Evolutionary conservation across 495 filamentous ascomycete genomes (phyloP), one percentile per base, ranked within the genome.

Genomic region (Hyaloscypha finlandica): DNA sequence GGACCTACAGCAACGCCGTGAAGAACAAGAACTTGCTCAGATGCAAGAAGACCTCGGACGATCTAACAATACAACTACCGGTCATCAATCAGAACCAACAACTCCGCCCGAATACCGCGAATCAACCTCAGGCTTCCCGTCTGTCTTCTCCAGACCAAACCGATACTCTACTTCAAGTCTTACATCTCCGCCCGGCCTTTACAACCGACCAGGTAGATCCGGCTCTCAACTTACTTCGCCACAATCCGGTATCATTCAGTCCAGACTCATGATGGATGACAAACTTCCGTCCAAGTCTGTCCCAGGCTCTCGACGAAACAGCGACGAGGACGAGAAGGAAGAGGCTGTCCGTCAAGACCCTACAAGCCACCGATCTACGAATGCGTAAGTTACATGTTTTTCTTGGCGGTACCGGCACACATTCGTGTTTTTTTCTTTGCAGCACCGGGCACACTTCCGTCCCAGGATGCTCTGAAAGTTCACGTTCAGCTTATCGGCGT

Each of bases 41-140:
- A 89, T 97, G 76, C 88, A 90, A 65, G 88, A 91, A 70, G 90
- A 93, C 62, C 79, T 97, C 68, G 79, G 87, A 70, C 77, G 85
- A 76, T 79, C 85, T 78, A 79, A 82, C 53, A 73, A 83, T 35
- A 70, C 64, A 56, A 70, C 37, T 56, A 78, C 84, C 66, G 91
- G 91, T 42, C 89, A 92, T 64, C 88, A 92, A 76, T 94, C 93
- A 61, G 94, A 98, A 78, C 94, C 94, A 9, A 97, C 95, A 14
- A 99, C 96, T 20, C 95, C 95, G n/a, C 95, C 95, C 22, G 95
- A 98, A 75, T 92, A 93, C 74, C 89, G 86, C 68, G 92, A 97
- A 69, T 77, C 81, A 20, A 77, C 73, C 61, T 83, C 84, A 61
- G 85, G 86, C 37, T 88, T 95, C 71, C 85, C 92, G 58, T 85